Evolutionary conservation across 805 yeast genomes (phyloP), one percentile per base, ranked within the genome.

Genomic region (Starmera caribaea): DNA sequence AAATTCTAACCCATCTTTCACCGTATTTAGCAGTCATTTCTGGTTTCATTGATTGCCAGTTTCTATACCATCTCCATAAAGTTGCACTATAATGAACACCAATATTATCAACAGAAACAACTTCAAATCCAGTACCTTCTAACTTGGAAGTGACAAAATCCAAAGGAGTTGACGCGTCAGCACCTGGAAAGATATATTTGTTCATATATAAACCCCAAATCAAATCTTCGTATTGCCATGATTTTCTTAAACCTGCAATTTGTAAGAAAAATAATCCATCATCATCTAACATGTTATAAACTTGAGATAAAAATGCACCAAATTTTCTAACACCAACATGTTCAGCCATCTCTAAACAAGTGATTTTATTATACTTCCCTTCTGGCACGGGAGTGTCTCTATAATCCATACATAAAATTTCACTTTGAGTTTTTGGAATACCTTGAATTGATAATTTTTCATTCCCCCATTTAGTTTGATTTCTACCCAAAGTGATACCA

Each of bases 131-230:
- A 42, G 81, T 76, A 32, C 76, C 79, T 68, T 87, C 96, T 58
- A 87, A 74, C 45, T 74, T 68, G 46, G 81, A 74, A 44, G 79
- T 69, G 47, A 86, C 90, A 56, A 84, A 88, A 44, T 86, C 86
- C 51, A 88, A 73, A 31, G 96, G 96, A 41, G 96, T 88, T 7
- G 95, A 85, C 36, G 96, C 96, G 66, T 87, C 96, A 38, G 96
- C 96, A 65, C 96, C 96, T 34, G 96, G 96, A 86, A 87, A 87
- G 59, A 87, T 81, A 65, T 85, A 87, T 71, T 85, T 87, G 77
- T 88, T 87, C 96, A 87, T 88, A 65, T 87, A 87, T 59, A 88
- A 70, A 53, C 96, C 96, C 96, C 96, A 87, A 63, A 78, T 71
- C 55, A 87, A 73, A 62, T 87, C 96, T 68, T 87, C 96, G 64